Conservation (phyloP, 768 basidiomycete species). For the Macrocybe gigantea region DNA sequence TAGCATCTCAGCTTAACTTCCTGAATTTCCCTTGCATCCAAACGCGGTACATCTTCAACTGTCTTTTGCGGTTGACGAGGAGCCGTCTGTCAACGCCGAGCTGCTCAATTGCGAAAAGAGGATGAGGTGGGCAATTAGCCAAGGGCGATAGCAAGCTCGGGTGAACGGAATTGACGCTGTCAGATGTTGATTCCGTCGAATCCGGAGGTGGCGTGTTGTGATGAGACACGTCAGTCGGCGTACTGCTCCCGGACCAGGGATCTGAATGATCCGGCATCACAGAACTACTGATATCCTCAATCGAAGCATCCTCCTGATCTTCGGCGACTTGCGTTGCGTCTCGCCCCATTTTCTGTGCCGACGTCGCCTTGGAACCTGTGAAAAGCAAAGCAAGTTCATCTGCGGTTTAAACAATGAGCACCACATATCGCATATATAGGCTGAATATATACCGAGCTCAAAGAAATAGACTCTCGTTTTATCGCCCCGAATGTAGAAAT, state of each 20-base stretch:
- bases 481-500: conserved; percentile 95
- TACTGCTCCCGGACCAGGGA: neutral
- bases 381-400: conserved; percentile 80
- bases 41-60: conserved; percentile 95
- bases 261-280: conserved; percentile 7
- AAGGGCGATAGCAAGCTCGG: conserved; percentile 32
- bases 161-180: conserved; percentile 14
- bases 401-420: conserved; percentile 17
- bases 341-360: conserved; percentile 22
- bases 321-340: conserved; percentile 28
- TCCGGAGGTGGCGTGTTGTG: neutral
- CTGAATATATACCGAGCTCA: conserved; percentile 54
- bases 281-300: conserved; percentile 10
- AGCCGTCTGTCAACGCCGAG: conserved; percentile 87
- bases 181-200: neutral
- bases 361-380: conserved; percentile 49
- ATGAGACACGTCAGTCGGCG: conserved; percentile 4
- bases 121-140: conserved; percentile 35
- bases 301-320: conserved; percentile 18
- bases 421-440: neutral
- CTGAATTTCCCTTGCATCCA: conserved; percentile 90
- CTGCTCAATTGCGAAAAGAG: conserved; percentile 75
- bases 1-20: conserved; percentile 26
- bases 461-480: conserved; percentile 98
- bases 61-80: conserved; percentile 88